Evolutionary conservation across 1,139 yeast species (phyloP).

Genomic region (Arxiozyma slooffiae): DNA sequence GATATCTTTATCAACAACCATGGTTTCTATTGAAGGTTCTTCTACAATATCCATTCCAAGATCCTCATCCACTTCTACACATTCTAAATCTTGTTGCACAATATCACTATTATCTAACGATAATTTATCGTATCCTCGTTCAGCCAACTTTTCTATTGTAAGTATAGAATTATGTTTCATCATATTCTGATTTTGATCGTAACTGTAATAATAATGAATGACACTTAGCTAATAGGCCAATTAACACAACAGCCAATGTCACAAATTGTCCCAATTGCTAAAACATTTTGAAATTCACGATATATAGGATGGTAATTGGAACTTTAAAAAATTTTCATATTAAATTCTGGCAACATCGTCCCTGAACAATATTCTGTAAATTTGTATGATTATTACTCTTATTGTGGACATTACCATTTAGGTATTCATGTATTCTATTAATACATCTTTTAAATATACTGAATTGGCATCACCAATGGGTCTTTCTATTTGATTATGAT

Average conservation of each 20-base stretch:
- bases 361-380: slow-evolving; percentile 15
- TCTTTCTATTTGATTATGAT: slow-evolving; percentile 61
- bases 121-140: no score
- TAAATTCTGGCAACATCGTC: slow-evolving; percentile 3
- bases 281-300: slow-evolving; percentile 54
- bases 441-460: slow-evolving; percentile 50
- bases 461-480: slow-evolving; percentile 68
- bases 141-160: no score
- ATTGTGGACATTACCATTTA: slow-evolving; percentile 25
- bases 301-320: slow-evolving; percentile 27
- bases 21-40: background rate
- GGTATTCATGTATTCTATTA: slow-evolving; percentile 30
- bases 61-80: background rate
- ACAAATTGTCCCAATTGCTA: slow-evolving; percentile 74
- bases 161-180: no score
- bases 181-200: background rate
- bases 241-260: slow-evolving; percentile 58
- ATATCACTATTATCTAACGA: no score
- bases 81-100: no score
- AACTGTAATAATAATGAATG: background rate
- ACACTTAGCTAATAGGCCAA: slow-evolving; percentile 42
- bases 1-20: background rate
- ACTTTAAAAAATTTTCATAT: background rate
- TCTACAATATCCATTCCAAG: background rate
- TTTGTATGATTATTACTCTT: slow-evolving; percentile 2